Conservation (phyloP, 2,329 filamentous ascomycete genomes). For the Harringtonia aguacate region DNA sequence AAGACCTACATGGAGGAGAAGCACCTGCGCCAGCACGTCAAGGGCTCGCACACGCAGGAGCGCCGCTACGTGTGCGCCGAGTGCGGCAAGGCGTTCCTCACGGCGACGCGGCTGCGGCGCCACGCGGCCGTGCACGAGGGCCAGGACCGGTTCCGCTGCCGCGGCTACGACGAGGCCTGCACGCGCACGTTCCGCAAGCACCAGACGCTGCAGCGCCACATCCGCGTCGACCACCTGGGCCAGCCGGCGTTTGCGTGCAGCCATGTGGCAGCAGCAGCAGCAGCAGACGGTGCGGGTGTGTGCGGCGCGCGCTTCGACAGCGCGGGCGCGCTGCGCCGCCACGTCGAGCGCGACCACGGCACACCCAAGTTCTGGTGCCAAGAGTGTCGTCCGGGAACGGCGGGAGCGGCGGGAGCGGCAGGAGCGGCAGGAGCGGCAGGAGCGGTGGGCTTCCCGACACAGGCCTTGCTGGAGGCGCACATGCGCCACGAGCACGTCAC, state of each 20-base stretch:
- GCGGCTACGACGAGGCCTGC: conserved; percentile 56
- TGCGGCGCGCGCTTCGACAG: conserved; percentile 68
- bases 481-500: conserved; percentile 61
- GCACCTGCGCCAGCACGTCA: conserved; percentile 76
- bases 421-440: too few species aligned
- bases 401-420: too few species aligned
- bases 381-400: conserved; percentile 44
- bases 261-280: conserved; percentile 21
- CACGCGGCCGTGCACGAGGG: conserved; percentile 73
- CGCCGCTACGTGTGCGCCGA: conserved; percentile 62
- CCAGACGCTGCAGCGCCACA: conserved; percentile 73
- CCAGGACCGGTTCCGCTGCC: conserved; percentile 65
- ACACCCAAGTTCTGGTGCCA: conserved; percentile 65
- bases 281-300: background rate
- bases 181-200: conserved; percentile 76
- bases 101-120: conserved; percentile 63
- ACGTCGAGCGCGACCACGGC: conserved; percentile 60
- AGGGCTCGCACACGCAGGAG: conserved; percentile 65
- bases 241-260: conserved; percentile 62
- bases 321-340: conserved; percentile 57
- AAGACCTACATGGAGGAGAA: conserved; percentile 83
- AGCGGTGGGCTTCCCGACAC: conserved; percentile 56
- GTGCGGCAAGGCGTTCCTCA: conserved; percentile 75
- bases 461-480: conserved; percentile 61
- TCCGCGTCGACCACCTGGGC: conserved; percentile 64